Conservation (phyloP, 495 filamentous ascomycete species). For the Xylaria intraflava region DNA sequence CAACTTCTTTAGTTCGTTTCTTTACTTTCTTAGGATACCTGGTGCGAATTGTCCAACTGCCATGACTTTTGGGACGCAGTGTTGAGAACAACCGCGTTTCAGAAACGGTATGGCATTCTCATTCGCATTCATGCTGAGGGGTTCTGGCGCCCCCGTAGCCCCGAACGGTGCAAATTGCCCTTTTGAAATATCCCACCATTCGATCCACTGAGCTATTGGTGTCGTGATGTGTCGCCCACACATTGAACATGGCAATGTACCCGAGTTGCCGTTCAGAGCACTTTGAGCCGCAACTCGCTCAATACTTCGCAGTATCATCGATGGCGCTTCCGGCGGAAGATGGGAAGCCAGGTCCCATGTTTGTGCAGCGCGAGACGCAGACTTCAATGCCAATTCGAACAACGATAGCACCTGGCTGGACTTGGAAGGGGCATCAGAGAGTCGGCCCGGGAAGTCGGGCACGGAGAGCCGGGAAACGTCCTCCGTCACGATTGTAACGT, state of each 20-base stretch:
- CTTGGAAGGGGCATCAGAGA: not conserved
- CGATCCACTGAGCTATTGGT: constrained; percentile 61
- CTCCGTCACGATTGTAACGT: constrained; percentile 12
- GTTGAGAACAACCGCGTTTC: constrained; percentile 59
- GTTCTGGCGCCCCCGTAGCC: constrained; percentile 9
- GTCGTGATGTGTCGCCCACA: constrained; percentile 54
- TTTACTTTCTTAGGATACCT: not conserved
- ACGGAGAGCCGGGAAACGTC: constrained; percentile 12
- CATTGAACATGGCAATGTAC: constrained; percentile 52
- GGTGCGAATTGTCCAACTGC: constrained; percentile 9
- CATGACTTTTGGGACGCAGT: constrained; percentile 44
- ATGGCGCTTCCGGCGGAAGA: constrained; percentile 42
- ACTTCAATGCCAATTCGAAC: constrained; percentile 52
- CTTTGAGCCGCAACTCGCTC: constrained; percentile 37
- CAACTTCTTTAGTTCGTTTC: not conserved
- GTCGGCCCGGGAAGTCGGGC: constrained; percentile 3
- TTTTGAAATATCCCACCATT: constrained; percentile 56
- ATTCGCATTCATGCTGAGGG: constrained; percentile 19
- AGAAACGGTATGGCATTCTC: constrained; percentile 53
- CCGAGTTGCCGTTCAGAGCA: constrained; percentile 30
- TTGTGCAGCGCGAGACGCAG: constrained; percentile 19
- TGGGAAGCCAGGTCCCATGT: constrained; percentile 34
- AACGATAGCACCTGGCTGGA: constrained; percentile 44
- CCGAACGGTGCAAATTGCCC: not conserved
- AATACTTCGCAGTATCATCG: constrained; percentile 36